Percentiles rank a stretch among this genome's conserved stretches.
These are phyloP conservation scores for Metschnikowia kofuensis DNA, from an alignment of 805 yeast species.

Conservation along the genomic window DNA sequence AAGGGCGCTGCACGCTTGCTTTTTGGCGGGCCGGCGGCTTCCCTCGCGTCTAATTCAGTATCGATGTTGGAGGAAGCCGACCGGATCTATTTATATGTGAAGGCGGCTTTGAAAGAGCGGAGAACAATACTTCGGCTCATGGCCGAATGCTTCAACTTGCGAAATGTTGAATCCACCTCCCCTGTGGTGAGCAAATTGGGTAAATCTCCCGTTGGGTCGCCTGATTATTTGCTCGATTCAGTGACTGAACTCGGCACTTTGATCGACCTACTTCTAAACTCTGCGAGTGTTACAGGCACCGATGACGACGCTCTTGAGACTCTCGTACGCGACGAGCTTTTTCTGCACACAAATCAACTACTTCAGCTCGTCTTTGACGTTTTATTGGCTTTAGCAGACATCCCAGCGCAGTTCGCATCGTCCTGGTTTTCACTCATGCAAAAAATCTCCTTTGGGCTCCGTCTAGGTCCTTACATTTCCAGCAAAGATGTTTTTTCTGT, in stretches of 20 bases:
- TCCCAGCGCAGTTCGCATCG: constrained; percentile 25
- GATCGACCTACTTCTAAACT: background rate
- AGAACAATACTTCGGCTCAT: constrained; percentile 45
- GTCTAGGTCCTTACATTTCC: constrained; percentile 25
- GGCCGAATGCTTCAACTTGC: constrained; percentile 25
- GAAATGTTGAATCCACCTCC: constrained; percentile 21
- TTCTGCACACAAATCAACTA: constrained; percentile 31
- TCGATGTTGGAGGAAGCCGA: constrained; percentile 12
- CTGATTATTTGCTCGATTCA: constrained; percentile 4
- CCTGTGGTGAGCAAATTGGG: constrained; percentile 35
- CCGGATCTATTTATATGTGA: constrained; percentile 32
- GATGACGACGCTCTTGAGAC: constrained; percentile 4
- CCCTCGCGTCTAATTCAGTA: constrained; percentile 3
- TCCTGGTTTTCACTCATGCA: constrained; percentile 59
- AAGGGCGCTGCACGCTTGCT: constrained; percentile 1
- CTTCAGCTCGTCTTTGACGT: constrained; percentile 40
- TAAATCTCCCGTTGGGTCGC: constrained; percentile 12
- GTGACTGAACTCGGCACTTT: constrained; percentile 4
- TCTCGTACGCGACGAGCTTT: constrained; percentile 25
- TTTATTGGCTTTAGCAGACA: constrained; percentile 35
- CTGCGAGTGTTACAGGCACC: background rate
- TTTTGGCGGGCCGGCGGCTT: constrained; percentile 10
- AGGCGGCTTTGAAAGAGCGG: constrained; percentile 50
- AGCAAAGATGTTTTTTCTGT: constrained; percentile 27
- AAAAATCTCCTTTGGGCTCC: constrained; percentile 23